Evolutionary conservation across 257 asterid genomes (phyloP).

Genomic region (Solanum dulcamara): DNA sequence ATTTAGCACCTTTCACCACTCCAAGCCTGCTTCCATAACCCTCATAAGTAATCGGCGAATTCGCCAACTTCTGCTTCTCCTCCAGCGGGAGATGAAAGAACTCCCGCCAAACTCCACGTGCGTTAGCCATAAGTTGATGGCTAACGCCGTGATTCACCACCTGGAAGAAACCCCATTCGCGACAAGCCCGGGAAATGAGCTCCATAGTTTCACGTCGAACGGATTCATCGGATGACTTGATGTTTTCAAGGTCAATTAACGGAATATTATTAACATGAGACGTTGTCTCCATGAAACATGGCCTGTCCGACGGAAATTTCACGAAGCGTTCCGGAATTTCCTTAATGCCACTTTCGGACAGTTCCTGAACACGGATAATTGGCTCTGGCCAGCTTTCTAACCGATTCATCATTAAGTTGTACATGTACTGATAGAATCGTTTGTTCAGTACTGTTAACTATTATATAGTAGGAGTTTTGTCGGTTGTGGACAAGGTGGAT

Average conservation of each 20-base stretch:
- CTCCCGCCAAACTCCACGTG: slow-evolving; percentile 56
- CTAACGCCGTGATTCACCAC: slow-evolving; percentile 75
- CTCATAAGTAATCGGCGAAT: slow-evolving; percentile 65
- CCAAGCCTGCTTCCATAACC: slow-evolving; percentile 93
- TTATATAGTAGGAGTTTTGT: background rate
- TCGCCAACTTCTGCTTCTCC: slow-evolving; percentile 57
- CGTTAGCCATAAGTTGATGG: slow-evolving; percentile 35
- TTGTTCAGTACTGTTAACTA: background rate
- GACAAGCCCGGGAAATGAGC: slow-evolving; percentile 45
- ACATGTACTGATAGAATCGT: background rate
- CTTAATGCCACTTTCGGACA: slow-evolving; percentile 64
- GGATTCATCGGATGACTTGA: slow-evolving; percentile 24
- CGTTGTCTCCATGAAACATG: background rate
- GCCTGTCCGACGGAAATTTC: slow-evolving; percentile 52
- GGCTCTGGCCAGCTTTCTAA: slow-evolving; percentile 78
- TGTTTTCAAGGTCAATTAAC: slow-evolving; percentile 39
- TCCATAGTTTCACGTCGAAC: slow-evolving; percentile 14
- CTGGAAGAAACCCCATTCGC: slow-evolving; percentile 92
- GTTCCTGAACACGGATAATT: slow-evolving; percentile 55
- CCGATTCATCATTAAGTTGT: slow-evolving; percentile 19
- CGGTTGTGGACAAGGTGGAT: background rate
- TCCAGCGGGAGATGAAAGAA: slow-evolving; percentile 61
- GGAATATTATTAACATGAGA: slow-evolving; percentile 10
- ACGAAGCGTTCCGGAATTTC: slow-evolving; percentile 68
- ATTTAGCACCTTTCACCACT: slow-evolving; percentile 41